Evolutionary conservation across 331 rosid species (phyloP).

Genomic region (Rhamnella rubrinervis): DNA sequence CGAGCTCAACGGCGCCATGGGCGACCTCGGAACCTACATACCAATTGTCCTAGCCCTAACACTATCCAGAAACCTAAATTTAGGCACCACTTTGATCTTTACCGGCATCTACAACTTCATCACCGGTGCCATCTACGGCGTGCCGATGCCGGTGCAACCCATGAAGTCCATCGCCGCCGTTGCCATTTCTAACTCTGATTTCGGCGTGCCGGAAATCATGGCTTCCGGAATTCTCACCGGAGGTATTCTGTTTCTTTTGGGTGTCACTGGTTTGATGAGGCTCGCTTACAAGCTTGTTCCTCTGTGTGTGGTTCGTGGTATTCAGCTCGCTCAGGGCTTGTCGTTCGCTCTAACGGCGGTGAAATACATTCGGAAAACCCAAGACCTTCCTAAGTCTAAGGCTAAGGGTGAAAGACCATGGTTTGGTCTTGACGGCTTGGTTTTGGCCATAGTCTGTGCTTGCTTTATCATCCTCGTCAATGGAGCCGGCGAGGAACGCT

Average conservation of each 20-base stretch:
- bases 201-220: constrained; percentile 76
- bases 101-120: constrained; percentile 70
- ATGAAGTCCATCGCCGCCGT: constrained; percentile 87
- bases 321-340: constrained; percentile 84
- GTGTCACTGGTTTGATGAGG: constrained; percentile 70
- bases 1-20: constrained; percentile 82
- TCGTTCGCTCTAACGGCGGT: constrained; percentile 76
- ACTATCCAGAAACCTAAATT: constrained; percentile 56
- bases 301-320: constrained; percentile 64
- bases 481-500: constrained; percentile 61
- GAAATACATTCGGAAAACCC: constrained; percentile 56
- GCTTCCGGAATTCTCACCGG: constrained; percentile 85
- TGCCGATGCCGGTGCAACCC: constrained; percentile 97
- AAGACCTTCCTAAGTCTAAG: constrained; percentile 60
- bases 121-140: constrained; percentile 82
- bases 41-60: constrained; percentile 79
- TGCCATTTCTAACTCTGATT: constrained; percentile 50
- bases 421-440: constrained; percentile 78
- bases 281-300: constrained; percentile 64
- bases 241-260: constrained; percentile 44
- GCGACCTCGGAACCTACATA: constrained; percentile 86
- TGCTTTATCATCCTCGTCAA: constrained; percentile 57
- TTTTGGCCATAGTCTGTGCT: constrained; percentile 53
- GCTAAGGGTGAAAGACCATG: constrained; percentile 43
- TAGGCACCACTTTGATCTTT: constrained; percentile 84